These are phyloP conservation scores for Xylariaceae sp. DNA, from an alignment of 2,329 filamentous ascomycete genomes.

Conservation along the genomic window DNA sequence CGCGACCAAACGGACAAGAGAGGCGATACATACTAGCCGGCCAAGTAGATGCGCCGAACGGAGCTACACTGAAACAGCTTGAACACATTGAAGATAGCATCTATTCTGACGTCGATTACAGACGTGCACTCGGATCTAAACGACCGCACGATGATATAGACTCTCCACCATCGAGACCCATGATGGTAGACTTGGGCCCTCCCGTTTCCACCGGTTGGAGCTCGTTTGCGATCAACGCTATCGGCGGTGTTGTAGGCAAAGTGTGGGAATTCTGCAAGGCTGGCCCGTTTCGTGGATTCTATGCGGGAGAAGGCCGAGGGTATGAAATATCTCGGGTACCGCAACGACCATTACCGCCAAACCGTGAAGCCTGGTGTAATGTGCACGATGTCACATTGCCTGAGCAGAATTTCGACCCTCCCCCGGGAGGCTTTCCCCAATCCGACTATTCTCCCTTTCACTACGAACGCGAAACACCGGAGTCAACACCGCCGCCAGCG, in stretches of 20 bases:
- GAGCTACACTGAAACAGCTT: slow-evolving; percentile 37
- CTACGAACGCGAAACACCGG: slow-evolving; percentile 42
- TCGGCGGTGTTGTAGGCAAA: slow-evolving; percentile 74
- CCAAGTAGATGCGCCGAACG: slow-evolving; percentile 57
- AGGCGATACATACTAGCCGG: slow-evolving; percentile 58
- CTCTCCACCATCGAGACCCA: slow-evolving; percentile 40
- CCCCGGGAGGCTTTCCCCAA: slow-evolving; percentile 42
- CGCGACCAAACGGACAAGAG: slow-evolving; percentile 31
- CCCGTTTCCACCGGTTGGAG: slow-evolving; percentile 56
- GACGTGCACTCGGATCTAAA: slow-evolving; percentile 58
- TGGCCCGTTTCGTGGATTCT: slow-evolving; percentile 80
- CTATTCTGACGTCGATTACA: slow-evolving; percentile 63
- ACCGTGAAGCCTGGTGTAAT: slow-evolving; percentile 36
- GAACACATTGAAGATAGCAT: slow-evolving; percentile 56
- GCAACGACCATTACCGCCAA: slow-evolving; percentile 7
- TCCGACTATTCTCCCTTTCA: slow-evolving; percentile 43
- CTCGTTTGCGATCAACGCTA: slow-evolving; percentile 63
- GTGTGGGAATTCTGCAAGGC: slow-evolving; percentile 84
- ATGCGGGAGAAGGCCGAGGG: slow-evolving; percentile 79
- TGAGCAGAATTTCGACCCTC: slow-evolving; percentile 23
- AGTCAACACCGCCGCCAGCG: slow-evolving; percentile 53
- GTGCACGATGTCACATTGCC: slow-evolving; percentile 39
- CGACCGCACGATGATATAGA: slow-evolving; percentile 47
- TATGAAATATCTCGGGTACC: slow-evolving; percentile 60
- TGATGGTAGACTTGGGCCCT: slow-evolving; percentile 17